Percentiles rank a stretch among this genome's conserved stretches.
These are phyloP conservation scores for Grifola frondosa DNA, from an alignment of 1,284 basidiomycete species.

Conservation along the genomic window DNA sequence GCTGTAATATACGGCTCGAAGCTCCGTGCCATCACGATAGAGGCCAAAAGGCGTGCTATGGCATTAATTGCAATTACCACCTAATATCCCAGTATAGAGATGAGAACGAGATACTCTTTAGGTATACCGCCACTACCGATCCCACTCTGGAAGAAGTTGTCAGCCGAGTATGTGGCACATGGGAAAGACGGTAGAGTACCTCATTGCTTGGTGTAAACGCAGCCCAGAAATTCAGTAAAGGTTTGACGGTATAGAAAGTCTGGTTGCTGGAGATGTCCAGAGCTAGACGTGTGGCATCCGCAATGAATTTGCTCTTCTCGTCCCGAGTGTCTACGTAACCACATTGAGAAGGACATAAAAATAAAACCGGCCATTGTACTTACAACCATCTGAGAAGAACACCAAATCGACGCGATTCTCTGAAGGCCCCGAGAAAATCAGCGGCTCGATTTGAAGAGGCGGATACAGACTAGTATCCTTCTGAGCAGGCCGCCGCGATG, in stretches of 20 bases:
- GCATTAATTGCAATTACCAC: conserved; percentile 1
- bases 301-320: conserved; percentile 67
- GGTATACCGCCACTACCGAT: conserved; percentile 69
- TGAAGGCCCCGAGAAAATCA: conserved; percentile 62
- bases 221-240: conserved; percentile 81
- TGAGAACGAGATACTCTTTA: conserved; percentile 50
- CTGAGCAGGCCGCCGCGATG: background rate
- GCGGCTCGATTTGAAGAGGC: conserved; percentile 53
- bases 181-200: conserved; percentile 35
- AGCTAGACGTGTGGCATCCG: conserved; percentile 67
- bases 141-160: conserved; percentile 54
- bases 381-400: conserved; percentile 85
- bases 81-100: background rate
- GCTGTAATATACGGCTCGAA: conserved; percentile 75
- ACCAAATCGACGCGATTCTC: conserved; percentile 72
- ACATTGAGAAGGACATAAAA: background rate
- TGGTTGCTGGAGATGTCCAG: conserved; percentile 71
- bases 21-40: conserved; percentile 77
- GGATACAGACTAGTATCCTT: conserved; percentile 35
- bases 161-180: conserved; percentile 1
- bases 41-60: conserved; percentile 73
- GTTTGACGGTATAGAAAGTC: conserved; percentile 75
- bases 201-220: conserved; percentile 75
- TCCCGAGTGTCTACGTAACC: conserved; percentile 52
- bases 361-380: conserved; percentile 28